Base-by-base conservation (phyloP, 2,329 filamentous ascomycete species). In the Cytospora chrysosperma region DNA sequence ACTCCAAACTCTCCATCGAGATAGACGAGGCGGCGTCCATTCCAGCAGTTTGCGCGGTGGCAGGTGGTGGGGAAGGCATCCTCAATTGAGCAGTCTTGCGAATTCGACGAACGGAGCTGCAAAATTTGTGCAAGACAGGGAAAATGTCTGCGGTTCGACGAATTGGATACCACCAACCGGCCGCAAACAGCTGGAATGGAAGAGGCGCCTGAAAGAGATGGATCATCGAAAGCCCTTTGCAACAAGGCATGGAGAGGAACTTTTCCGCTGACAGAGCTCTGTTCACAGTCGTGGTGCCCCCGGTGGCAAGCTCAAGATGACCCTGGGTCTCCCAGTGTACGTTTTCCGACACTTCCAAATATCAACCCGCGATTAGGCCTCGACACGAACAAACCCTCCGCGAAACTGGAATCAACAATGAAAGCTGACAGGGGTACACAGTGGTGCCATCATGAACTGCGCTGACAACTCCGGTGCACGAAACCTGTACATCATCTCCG, bases 241-340 rank as follows among this genome's bases (percentile, higher is more conserved):
- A 4, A 13, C 15, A 21, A 15, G 26, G 34, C 27, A 21, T 60
- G 40, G 53, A 21, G 17, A 30, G 47, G 49, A 27, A 56, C 7
- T 37, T 40, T 58, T 50, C 57, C 55, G 73, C 76, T 79, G 72
- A 79, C 75, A 65, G 71, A 70, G 64, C 66, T 63, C 58, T 66
- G 58, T 56, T 61, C 70, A 73, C 73, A 89, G 86, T 71, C 86
- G 92, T 88, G 91, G 90, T 91, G 90, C 92, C 87, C 91, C 93
- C 78, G 95, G 95, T 88, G 96, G 96, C 91, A 99, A 99, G 91
- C 91, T 98, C 78, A 98, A 97, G 91, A 99, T 99, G 95, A 97
- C 95, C 82, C 92, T 99, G 83, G 95, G 92, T 97, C 93, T 99
- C 77, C 95, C 95, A 84, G 93, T 97, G 93, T 97, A 96, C 82